Evolutionary conservation across 78 protist species (phyloP), one percentile per base, ranked within the genome.

Genomic region (Dictyostelium firmibasis): DNA sequence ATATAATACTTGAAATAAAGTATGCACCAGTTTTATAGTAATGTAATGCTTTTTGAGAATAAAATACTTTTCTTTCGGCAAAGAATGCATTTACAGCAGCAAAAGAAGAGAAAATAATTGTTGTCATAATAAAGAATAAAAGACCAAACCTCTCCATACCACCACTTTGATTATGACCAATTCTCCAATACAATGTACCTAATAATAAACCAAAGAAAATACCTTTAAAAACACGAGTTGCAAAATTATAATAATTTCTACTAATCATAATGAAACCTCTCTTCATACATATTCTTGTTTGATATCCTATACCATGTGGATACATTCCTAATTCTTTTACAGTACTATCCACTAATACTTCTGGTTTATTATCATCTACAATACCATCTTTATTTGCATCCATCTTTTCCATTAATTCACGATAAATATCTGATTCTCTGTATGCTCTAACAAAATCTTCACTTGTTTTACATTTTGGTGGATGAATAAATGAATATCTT

Each of bases 21-120:
- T 85, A 92, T 27, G 96, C 85, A 83, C 60, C 27, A 25, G 92
- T 81, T 47, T 62, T 47, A 72, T 92, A 92, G 35, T 62, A 74
- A 41, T 79, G 16, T 60, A 81, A 31, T 16, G n/a, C 50, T 57
- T 77, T 60, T 38, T 89, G 94, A 10, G 53, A 83, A 81, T 89
- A 81, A 47, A 89, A 89, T 23, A 89, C 76, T 11, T 33, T 44
- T 67, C 94, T 60, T 35, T 89, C 86, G 1, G n/a, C 35, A 81
- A 89, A 89, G 86, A 89, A 89, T 43, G 84, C 8, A 27, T 89
- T 83, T 0, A 89, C 47, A 13, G 94, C 53, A 33, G 81, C 81
- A 27, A 89, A 89, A 3, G 94, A 89, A 43, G 94, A 89, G 67
- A 89, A 89, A 67, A 89, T 89, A 50, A 89, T 89, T 3, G 84